Conservation (phyloP, 257 asterid genomes). For the Asclepias syriaca region DNA sequence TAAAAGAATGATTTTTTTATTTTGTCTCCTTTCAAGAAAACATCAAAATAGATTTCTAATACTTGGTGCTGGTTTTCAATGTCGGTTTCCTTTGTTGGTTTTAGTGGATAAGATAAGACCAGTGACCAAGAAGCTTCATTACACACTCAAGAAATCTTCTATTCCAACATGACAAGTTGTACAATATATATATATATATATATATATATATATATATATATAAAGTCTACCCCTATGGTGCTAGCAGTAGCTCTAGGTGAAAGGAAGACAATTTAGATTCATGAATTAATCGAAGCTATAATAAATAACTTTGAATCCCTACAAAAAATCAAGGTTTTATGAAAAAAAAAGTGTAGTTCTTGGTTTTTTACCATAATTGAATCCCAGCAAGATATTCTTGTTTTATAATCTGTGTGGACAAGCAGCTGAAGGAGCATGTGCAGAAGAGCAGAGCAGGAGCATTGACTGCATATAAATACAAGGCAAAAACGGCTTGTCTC, state of each 20-base stretch:
- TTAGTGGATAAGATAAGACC: conserved; percentile 11
- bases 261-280: neutral
- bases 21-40: neutral
- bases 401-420: neutral
- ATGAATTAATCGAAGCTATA: too few relatives aligned
- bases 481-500: neutral
- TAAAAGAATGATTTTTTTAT: neutral
- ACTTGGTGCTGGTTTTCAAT: neutral
- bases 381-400: neutral
- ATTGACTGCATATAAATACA: neutral
- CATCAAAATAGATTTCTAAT: conserved; percentile 3
- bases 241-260: neutral
- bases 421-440: conserved; percentile 12
- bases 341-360: neutral
- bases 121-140: neutral
- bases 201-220: neutral
- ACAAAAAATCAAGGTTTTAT: too few relatives aligned
- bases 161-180: neutral
- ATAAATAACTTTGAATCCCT: too few relatives aligned
- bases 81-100: conserved; percentile 1
- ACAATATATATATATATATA: neutral
- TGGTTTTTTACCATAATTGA: neutral
- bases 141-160: neutral
- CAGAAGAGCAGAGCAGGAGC: neutral
- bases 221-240: neutral